Evolutionary conservation across 177 flowering plant species (phyloP), one percentile per base, ranked within the genome.

Genomic region (Vitis hybrid): DNA sequence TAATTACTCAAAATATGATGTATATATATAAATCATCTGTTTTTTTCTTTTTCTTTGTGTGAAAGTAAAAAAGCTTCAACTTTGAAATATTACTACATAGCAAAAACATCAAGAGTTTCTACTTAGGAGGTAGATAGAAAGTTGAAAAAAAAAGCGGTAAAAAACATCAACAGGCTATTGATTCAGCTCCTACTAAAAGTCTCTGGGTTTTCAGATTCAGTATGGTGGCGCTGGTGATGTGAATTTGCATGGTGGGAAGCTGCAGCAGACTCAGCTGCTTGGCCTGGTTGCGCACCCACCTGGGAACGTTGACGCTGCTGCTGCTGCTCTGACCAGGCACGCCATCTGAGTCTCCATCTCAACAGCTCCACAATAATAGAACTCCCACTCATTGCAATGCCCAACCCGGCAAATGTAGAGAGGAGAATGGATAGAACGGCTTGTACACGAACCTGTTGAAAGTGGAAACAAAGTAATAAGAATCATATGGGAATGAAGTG

Each of bases 331-430:
- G 70, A 65, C 65, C 31, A 60, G 57, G 72, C 69, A 1, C 19
- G 72, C 80, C 78, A 69, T 71, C 83, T 76, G 55, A 84, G 76
- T 75, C 85, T 85, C 95, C 93, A 90, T 80, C 96, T 81, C 68
- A 84, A 64, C 64, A 88, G 62, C 86, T 91, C 98, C 3, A 89
- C 83, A 3, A 90, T 22, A 18, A 95, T 72, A 19, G 97, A 87
- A 74, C 84, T 87, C 16, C 87, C 93, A 72, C 90, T 79, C 92
- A 93, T 91, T 33, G 90, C 90, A 58, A 83, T 79, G 20, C 96
- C 97, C 72, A 90, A 87, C 9, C 99, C 98, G 1, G 87, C 86
- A 80, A 93, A 89, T 52, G 96, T 81, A 10, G 99, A 80, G 1
- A 93, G 90, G 14, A 95, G 90, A 67, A 93, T 78, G 11, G 96